phyloP scores from a whole-genome alignment of 2,329 filamentous ascomycete species.

The Xylariomycetidae sp. region DNA sequence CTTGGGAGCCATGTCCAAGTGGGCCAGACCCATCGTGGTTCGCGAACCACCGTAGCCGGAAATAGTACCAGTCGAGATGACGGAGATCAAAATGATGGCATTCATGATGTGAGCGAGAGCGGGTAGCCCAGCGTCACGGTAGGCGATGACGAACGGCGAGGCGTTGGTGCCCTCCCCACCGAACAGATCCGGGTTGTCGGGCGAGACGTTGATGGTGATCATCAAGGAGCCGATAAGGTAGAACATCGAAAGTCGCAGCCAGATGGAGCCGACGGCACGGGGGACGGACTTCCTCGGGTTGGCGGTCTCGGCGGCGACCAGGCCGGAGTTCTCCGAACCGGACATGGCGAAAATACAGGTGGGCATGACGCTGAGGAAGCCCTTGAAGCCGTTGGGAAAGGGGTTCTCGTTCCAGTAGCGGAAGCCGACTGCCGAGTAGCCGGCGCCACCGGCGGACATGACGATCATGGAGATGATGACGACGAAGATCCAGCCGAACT shows the following conservation, averaged over 20 bases:
- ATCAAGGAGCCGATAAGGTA: slow-evolving; percentile 40
- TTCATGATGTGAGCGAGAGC: slow-evolving; percentile 43
- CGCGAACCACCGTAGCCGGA: slow-evolving; percentile 38
- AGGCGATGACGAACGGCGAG: slow-evolving; percentile 42
- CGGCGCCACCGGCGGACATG: slow-evolving; percentile 39
- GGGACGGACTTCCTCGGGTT: slow-evolving; percentile 39
- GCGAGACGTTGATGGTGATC: slow-evolving; percentile 39
- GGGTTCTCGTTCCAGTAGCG: slow-evolving; percentile 38
- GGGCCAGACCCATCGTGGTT: slow-evolving; percentile 38
- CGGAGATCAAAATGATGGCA: slow-evolving; percentile 42
- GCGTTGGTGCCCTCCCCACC: slow-evolving; percentile 36
- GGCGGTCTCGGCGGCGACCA: slow-evolving; percentile 38
- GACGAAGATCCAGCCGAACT: slow-evolving; percentile 43
- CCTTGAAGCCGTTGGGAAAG: slow-evolving; percentile 41
- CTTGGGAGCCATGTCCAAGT: slow-evolving; percentile 38
- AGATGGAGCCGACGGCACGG: slow-evolving; percentile 39
- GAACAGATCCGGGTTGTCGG: slow-evolving; percentile 34
- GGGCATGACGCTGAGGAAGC: slow-evolving; percentile 51
- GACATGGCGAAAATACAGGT: slow-evolving; percentile 46
- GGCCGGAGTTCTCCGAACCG: slow-evolving; percentile 37
- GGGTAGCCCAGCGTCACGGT: slow-evolving; percentile 32
- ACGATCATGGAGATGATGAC: slow-evolving; percentile 41
- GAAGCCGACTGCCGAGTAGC: slow-evolving; percentile 35
- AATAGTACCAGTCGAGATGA: slow-evolving; percentile 39
- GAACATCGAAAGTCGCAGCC: slow-evolving; percentile 40